phyloP scores from a whole-genome alignment of 495 filamentous ascomycete species.

The Trichoderma parareesei region DNA sequence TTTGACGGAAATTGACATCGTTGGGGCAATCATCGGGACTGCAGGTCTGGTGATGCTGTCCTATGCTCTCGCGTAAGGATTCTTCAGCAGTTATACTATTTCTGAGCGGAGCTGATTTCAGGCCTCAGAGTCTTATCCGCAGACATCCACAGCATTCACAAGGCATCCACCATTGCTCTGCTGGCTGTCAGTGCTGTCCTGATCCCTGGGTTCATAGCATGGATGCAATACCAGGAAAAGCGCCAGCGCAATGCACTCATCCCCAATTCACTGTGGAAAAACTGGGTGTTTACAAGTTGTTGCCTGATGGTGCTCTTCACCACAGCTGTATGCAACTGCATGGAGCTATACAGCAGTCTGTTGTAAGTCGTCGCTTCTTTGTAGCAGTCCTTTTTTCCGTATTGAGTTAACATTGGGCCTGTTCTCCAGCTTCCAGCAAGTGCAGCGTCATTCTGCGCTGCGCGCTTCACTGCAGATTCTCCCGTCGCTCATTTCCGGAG shows the following conservation, averaged over 20 bases:
- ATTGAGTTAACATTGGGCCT: neutral
- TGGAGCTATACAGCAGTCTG: conserved; percentile 42
- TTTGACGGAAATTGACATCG: conserved; percentile 16
- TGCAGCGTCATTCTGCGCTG: conserved; percentile 35
- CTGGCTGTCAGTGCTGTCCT: conserved; percentile 34
- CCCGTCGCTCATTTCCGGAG: conserved; percentile 44
- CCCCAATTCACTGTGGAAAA: conserved; percentile 45
- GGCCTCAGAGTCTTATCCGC: neutral
- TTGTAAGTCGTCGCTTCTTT: conserved; percentile 19
- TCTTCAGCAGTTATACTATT: neutral
- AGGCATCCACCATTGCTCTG: conserved; percentile 26
- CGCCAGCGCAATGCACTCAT: conserved; percentile 35
- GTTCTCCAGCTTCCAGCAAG: conserved; percentile 35
- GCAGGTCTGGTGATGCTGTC: conserved; percentile 12
- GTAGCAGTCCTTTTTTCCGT: neutral
- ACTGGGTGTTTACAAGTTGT: conserved; percentile 38
- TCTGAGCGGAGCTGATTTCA: neutral
- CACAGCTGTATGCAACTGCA: conserved; percentile 42
- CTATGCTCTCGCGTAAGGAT: conserved; percentile 15
- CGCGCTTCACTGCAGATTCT: conserved; percentile 44
- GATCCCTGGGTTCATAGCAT: conserved; percentile 36
- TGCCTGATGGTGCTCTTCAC: conserved; percentile 45
- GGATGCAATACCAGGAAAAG: conserved; percentile 37
- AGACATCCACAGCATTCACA: conserved; percentile 20
- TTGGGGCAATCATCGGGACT: conserved; percentile 14